A percentile compares a stretch with the other conserved stretches of the same genome.
Evolutionary conservation across 1,284 basidiomycete species (phyloP).

Genomic region (Salmacisia buchloeana): DNA sequence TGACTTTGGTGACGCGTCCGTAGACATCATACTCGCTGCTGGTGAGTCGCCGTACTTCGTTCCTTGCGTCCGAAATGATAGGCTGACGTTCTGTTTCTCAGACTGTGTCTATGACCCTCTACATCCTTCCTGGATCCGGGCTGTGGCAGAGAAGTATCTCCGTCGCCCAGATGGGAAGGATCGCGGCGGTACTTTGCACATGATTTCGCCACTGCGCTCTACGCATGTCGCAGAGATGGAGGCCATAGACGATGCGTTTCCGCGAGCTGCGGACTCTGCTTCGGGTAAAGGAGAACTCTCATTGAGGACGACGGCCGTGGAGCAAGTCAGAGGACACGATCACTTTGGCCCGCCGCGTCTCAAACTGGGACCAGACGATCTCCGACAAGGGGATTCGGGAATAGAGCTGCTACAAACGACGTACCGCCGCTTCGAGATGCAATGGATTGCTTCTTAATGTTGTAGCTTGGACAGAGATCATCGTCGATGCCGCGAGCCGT

Average conservation of each 20-base stretch:
- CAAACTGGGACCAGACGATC: background rate
- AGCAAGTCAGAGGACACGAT: conserved; percentile 27
- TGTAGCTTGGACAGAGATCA: background rate
- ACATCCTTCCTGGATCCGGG: conserved; percentile 38
- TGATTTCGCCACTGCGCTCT: conserved; percentile 32
- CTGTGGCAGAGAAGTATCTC: conserved; percentile 29
- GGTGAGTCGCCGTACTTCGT: conserved; percentile 19
- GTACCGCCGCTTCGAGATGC: conserved; percentile 23
- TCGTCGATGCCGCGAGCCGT: background rate
- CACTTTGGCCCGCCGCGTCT: conserved; percentile 29
- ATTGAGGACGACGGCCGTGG: conserved; percentile 17
- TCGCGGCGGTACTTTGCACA: conserved; percentile 19
- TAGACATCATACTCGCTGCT: conserved; percentile 37
- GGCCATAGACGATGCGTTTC: conserved; percentile 33
- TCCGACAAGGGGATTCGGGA: conserved; percentile 13
- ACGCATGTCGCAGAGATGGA: conserved; percentile 35
- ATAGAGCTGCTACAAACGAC: conserved; percentile 18
- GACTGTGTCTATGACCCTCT: conserved; percentile 44
- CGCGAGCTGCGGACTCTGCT: background rate
- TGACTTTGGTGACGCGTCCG: conserved; percentile 6
- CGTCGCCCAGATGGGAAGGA: background rate
- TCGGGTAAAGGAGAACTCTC: background rate
- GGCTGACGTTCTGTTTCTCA: background rate
- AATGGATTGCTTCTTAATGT: conserved; percentile 12
- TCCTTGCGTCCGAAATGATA: background rate